These are phyloP conservation scores for Mucor indicus DNA, from an alignment of 371 early-diverging fungal genomes.

Conservation along the genomic window DNA sequence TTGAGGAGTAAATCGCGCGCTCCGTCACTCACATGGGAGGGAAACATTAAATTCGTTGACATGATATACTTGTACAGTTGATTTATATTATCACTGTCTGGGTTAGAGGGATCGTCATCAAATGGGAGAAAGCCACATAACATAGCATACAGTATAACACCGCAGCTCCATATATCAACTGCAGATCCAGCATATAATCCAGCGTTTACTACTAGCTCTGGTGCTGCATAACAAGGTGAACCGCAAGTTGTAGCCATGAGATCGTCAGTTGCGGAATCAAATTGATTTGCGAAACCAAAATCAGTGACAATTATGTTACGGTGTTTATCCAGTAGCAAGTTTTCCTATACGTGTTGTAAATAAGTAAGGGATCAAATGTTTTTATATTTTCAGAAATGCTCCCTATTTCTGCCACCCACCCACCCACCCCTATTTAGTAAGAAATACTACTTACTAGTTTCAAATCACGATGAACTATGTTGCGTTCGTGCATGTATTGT, in stretches of 20 bases:
- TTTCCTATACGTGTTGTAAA: conserved; percentile 62
- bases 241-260: conserved; percentile 93
- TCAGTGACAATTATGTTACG: conserved; percentile 95
- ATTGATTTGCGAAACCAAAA: conserved; percentile 98
- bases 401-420: not conserved
- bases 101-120: conserved; percentile 79
- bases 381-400: too few species aligned
- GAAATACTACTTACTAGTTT: conserved; percentile 48
- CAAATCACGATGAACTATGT: conserved; percentile 71
- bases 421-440: not conserved
- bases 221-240: conserved; percentile 97
- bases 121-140: conserved; percentile 79
- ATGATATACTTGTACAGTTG: conserved; percentile 65
- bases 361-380: not conserved
- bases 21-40: conserved; percentile 44
- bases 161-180: conserved; percentile 95
- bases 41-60: conserved; percentile 56
- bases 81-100: conserved; percentile 68
- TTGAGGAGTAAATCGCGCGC: conserved; percentile 60
- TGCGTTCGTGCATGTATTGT: conserved; percentile 54
- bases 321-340: conserved; percentile 80
- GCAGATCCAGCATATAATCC: conserved; percentile 96
- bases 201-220: conserved; percentile 92
- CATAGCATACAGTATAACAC: conserved; percentile 86
- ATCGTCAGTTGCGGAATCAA: conserved; percentile 58